Percentiles rank a stretch among this genome's conserved stretches.
Evolutionary conservation across 2,329 filamentous ascomycete species (phyloP).

Genomic region (Beauveria varroae): DNA sequence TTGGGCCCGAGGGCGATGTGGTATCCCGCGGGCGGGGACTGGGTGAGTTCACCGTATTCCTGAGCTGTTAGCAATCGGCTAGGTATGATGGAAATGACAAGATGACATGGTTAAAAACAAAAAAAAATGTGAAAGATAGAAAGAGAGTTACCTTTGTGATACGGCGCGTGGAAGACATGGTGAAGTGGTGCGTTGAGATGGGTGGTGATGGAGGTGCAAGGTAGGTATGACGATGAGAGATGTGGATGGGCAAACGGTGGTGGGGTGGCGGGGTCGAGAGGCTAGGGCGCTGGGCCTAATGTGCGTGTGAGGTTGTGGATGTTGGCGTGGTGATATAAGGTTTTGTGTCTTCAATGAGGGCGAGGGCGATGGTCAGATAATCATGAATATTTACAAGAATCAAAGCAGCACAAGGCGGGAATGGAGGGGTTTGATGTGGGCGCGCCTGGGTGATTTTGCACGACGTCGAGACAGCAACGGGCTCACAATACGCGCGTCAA

Average conservation of each 20-base stretch:
- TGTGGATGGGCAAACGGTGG: neutral
- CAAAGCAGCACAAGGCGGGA: too few relatives aligned
- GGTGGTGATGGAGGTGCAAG: neutral
- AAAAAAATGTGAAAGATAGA: too few relatives aligned
- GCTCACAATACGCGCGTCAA: too few relatives aligned
- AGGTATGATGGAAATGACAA: neutral
- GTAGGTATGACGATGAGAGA: neutral
- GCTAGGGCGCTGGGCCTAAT: slow-evolving; percentile 8
- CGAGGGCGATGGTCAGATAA: too few relatives aligned
- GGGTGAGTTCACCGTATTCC: slow-evolving; percentile 47
- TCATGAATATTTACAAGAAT: too few relatives aligned
- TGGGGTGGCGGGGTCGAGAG: slow-evolving; percentile 1
- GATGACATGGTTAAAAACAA: too few relatives aligned
- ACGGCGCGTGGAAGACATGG: slow-evolving; percentile 35
- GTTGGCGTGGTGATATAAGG: too few relatives aligned
- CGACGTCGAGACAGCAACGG: too few relatives aligned
- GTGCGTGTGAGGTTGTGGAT: neutral
- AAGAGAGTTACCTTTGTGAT: slow-evolving; percentile 34
- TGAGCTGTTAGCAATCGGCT: slow-evolving; percentile 20
- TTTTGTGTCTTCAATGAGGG: too few relatives aligned
- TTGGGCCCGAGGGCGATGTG: slow-evolving; percentile 38
- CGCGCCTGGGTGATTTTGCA: too few relatives aligned
- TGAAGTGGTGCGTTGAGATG: slow-evolving; percentile 6
- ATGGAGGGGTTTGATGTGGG: too few relatives aligned
- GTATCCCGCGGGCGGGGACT: slow-evolving; percentile 40